Conservation (phyloP, 2,329 filamentous ascomycete genomes). For the Cercospora sp. region DNA sequence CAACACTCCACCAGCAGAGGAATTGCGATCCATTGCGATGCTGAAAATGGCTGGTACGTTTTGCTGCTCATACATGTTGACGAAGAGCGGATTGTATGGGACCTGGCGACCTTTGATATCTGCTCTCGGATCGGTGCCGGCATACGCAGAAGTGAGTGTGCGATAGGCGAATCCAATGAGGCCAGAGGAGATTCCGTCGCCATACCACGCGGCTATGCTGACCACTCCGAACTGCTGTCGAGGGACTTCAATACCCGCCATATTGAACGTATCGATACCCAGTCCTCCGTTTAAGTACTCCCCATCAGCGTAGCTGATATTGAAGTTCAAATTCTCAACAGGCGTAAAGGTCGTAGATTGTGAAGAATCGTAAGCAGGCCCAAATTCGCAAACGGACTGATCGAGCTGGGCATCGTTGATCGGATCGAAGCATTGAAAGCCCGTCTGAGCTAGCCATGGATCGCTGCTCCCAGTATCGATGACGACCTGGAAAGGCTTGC, state of each 20-base stretch:
- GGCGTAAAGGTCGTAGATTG: conserved; percentile 39
- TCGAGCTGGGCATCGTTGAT: conserved; percentile 17
- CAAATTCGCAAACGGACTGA: conserved; percentile 37
- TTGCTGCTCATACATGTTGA: conserved; percentile 49
- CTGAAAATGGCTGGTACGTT: conserved; percentile 50
- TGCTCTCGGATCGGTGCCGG: conserved; percentile 31
- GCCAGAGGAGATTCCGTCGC: conserved; percentile 45
- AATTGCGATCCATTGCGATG: conserved; percentile 46
- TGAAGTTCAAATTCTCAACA: conserved; percentile 46
- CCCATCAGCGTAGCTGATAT: conserved; percentile 48
- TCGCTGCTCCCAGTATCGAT: conserved; percentile 53
- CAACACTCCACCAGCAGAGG: conserved; percentile 45
- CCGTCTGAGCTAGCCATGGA: conserved; percentile 45
- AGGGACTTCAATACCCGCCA: conserved; percentile 50
- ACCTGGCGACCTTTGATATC: conserved; percentile 28
- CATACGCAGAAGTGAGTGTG: conserved; percentile 47
- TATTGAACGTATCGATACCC: conserved; percentile 44
- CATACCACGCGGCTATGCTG: conserved; percentile 36
- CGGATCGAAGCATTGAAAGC: conserved; percentile 33
- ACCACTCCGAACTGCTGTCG: conserved; percentile 52
- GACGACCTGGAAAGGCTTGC: conserved; percentile 40
- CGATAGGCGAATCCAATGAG: conserved; percentile 55
- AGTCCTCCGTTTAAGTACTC: conserved; percentile 44
- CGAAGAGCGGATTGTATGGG: conserved; percentile 54
- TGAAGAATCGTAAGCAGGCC: conserved; percentile 34